These are phyloP conservation scores for Dothistroma septosporum DNA, from an alignment of 2,329 filamentous ascomycete genomes.

Conservation along the genomic window DNA sequence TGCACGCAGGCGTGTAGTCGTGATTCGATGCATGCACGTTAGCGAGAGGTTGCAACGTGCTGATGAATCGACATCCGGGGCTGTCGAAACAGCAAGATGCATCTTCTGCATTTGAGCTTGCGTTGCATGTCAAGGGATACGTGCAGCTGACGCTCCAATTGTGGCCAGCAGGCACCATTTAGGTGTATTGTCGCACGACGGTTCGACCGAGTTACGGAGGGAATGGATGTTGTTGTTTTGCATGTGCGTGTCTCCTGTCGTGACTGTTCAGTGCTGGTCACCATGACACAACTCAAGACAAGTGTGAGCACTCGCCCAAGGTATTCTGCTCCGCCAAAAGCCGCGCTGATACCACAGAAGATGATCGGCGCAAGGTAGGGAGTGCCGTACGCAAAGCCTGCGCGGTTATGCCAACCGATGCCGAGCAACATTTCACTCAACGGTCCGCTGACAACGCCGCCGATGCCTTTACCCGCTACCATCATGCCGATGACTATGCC, in stretches of 20 bases:
- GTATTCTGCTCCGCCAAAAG: conserved; percentile 28
- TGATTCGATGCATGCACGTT: neutral
- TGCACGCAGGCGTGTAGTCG: neutral
- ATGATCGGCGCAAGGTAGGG: conserved; percentile 42
- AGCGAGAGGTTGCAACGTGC: neutral
- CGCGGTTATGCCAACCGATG: conserved; percentile 37
- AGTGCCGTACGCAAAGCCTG: conserved; percentile 41
- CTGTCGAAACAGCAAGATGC: neutral
- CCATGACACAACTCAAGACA: conserved; percentile 12
- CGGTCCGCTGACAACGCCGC: conserved; percentile 50
- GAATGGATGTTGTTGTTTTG: neutral
- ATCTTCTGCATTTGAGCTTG: neutral
- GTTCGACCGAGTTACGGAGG: neutral
- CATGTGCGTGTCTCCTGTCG: neutral
- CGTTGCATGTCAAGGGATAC: neutral
- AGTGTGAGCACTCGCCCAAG: conserved; percentile 22
- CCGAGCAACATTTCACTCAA: conserved; percentile 47
- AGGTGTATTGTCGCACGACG: neutral
- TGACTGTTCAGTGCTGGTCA: neutral
- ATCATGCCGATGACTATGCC: conserved; percentile 49
- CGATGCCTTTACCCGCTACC: conserved; percentile 49
- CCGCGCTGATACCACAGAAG: conserved; percentile 42
- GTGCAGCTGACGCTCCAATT: neutral
- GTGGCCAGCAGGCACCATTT: neutral
- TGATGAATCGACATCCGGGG: neutral